A percentile compares a stretch with the other conserved stretches of the same genome.
Conservation (phyloP, 2,329 filamentous ascomycete genomes). For the Penicillium sp. region DNA sequence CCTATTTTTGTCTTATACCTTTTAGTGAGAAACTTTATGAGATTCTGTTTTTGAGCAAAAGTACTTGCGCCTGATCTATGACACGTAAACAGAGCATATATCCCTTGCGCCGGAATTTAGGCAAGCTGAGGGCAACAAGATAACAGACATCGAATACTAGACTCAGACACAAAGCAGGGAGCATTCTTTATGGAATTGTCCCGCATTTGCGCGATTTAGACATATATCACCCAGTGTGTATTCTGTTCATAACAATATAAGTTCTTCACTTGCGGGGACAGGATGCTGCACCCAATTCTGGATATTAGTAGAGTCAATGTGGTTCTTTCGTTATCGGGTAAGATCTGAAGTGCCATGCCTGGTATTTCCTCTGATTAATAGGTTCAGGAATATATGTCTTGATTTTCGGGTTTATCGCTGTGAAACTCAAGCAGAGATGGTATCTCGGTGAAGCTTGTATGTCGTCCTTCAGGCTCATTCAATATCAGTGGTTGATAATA, state of each 20-base stretch:
- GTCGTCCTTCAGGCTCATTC: slow-evolving; percentile 1
- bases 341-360: background rate
- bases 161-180: background rate
- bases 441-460: slow-evolving; percentile 43
- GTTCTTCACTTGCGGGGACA: slow-evolving; percentile 3
- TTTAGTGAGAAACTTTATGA: too few relatives aligned
- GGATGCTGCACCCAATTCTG: slow-evolving; percentile 37
- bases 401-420: slow-evolving; percentile 34
- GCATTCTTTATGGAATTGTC: background rate
- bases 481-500: background rate
- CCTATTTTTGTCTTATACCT: background rate
- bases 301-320: slow-evolving; percentile 38
- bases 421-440: slow-evolving; percentile 40
- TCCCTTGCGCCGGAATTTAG: background rate
- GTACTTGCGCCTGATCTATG: background rate
- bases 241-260: background rate
- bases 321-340: slow-evolving; percentile 34
- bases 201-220: background rate
- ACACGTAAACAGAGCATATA: background rate
- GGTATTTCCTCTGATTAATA: slow-evolving; percentile 8
- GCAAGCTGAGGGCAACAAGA: background rate
- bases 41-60: background rate
- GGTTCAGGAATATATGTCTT: slow-evolving; percentile 33
- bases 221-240: background rate
- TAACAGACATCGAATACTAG: background rate